phyloP scores from a whole-genome alignment of 768 basidiomycete species.

The Trametes cubensis region DNA sequence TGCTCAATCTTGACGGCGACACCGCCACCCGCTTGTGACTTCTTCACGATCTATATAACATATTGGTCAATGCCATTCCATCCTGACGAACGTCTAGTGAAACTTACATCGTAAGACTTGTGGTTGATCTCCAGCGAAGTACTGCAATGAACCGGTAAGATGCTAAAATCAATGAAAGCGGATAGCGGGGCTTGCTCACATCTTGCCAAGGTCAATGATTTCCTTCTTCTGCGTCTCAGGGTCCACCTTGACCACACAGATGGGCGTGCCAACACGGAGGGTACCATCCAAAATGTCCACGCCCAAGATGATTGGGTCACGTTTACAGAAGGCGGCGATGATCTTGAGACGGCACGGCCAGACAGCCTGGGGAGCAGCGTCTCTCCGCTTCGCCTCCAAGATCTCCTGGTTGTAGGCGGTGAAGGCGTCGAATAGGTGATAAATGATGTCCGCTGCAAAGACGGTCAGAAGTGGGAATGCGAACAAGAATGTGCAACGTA shows the following conservation, averaged over 20 bases:
- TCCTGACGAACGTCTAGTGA: background rate
- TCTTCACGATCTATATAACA: slow-evolving; percentile 75
- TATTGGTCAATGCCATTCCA: background rate
- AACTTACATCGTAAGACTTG: slow-evolving; percentile 75
- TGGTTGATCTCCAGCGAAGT: slow-evolving; percentile 98
- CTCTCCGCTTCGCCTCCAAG: slow-evolving; percentile 85
- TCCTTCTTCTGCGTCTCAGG: slow-evolving; percentile 87
- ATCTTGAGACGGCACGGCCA: slow-evolving; percentile 95
- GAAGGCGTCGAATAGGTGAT: slow-evolving; percentile 96
- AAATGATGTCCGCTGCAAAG: slow-evolving; percentile 90
- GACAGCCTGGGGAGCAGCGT: slow-evolving; percentile 92
- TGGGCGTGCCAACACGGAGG: slow-evolving; percentile 87
- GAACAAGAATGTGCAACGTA: slow-evolving; percentile 36
- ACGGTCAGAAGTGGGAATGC: slow-evolving; percentile 3
- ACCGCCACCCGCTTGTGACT: slow-evolving; percentile 91
- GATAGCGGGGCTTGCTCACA: slow-evolving; percentile 54
- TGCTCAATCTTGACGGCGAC: slow-evolving; percentile 99
- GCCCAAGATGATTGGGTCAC: slow-evolving; percentile 96
- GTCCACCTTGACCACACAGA: slow-evolving; percentile 94
- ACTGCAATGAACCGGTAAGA: slow-evolving; percentile 42
- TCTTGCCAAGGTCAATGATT: slow-evolving; percentile 89
- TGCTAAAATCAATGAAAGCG: background rate
- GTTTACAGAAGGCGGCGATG: slow-evolving; percentile 93
- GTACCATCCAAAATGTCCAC: slow-evolving; percentile 95
- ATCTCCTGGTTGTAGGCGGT: slow-evolving; percentile 93